Percentiles rank a stretch among this genome's conserved stretches.
Evolutionary conservation across 2,329 filamentous ascomycete species (phyloP).

Genomic region (Pezicula rhizophila): DNA sequence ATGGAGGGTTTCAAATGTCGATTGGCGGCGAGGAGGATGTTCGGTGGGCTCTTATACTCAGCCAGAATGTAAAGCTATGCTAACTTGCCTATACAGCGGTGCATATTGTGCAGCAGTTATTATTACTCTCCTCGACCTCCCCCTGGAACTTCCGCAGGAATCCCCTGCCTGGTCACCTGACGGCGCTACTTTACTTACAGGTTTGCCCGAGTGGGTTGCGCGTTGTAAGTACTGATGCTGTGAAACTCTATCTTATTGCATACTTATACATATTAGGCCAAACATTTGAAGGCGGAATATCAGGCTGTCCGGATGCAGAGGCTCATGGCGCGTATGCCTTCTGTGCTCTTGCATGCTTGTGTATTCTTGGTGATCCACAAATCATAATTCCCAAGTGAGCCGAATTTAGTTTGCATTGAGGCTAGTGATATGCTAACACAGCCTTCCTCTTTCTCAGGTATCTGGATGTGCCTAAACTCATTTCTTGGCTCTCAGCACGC

Average conservation of each 20-base stretch:
- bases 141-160: conserved; percentile 68
- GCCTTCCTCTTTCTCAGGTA: conserved; percentile 42
- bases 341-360: conserved; percentile 83
- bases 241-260: conserved; percentile 1
- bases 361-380: conserved; percentile 75
- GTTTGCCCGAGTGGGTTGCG: conserved; percentile 73
- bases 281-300: conserved; percentile 92
- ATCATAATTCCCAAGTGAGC: conserved; percentile 66
- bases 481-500: conserved; percentile 82
- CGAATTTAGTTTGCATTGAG: not conserved
- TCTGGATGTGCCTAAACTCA: conserved; percentile 69
- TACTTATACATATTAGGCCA: conserved; percentile 53
- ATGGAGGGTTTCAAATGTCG: conserved; percentile 86
- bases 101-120: conserved; percentile 88
- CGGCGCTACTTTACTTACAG: conserved; percentile 60
- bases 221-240: conserved; percentile 54
- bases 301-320: conserved; percentile 76
- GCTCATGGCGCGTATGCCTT: conserved; percentile 97
- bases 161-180: conserved; percentile 61
- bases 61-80: not conserved
- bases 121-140: conserved; percentile 76
- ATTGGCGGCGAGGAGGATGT: conserved; percentile 88
- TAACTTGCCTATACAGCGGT: conserved; percentile 48
- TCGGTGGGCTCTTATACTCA: conserved; percentile 47
- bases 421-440: conserved; percentile 13